phyloP scores from a whole-genome alignment of 1,284 basidiomycete species.

The Malassezia slooffiae region DNA sequence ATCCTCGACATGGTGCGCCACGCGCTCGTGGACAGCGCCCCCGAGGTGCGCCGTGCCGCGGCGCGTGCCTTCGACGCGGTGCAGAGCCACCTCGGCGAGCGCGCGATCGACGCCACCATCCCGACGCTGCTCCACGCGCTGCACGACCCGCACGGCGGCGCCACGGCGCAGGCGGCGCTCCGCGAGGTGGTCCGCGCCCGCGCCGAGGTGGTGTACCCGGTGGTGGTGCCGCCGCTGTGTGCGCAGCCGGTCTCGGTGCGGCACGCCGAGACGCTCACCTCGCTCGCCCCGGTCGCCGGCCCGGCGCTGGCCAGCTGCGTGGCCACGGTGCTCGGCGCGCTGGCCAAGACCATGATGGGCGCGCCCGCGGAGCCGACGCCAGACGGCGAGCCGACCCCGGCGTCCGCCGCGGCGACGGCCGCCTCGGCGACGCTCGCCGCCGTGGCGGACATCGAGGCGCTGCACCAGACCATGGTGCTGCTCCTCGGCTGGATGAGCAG shows the following conservation, averaged over 20 bases:
- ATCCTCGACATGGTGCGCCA: conserved; percentile 66
- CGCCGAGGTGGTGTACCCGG: conserved; percentile 75
- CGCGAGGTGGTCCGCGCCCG: conserved; percentile 59
- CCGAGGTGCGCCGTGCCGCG: conserved; percentile 77
- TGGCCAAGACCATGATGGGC: conserved; percentile 26
- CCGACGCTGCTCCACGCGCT: conserved; percentile 88
- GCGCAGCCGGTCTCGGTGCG: conserved; percentile 82
- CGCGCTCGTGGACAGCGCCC: conserved; percentile 77
- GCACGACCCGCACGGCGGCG: conserved; percentile 46
- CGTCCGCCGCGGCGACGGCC: conserved; percentile 12
- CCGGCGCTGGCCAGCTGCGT: conserved; percentile 59
- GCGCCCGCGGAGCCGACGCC: background rate
- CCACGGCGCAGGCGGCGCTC: conserved; percentile 80
- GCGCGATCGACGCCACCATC: conserved; percentile 91
- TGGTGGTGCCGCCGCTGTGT: conserved; percentile 87
- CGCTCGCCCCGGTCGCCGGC: conserved; percentile 85
- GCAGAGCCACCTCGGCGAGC: conserved; percentile 76
- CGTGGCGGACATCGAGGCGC: conserved; percentile 31
- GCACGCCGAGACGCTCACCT: conserved; percentile 83
- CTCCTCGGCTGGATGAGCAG: conserved; percentile 41
- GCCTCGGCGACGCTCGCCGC: conserved; percentile 29
- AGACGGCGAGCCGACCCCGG: background rate
- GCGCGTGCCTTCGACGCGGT: conserved; percentile 86
- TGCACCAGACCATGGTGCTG: conserved; percentile 43
- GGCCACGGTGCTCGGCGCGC: conserved; percentile 32